Evolutionary conservation across 768 basidiomycete species (phyloP).

Genomic region (Exidia glandulosa): DNA sequence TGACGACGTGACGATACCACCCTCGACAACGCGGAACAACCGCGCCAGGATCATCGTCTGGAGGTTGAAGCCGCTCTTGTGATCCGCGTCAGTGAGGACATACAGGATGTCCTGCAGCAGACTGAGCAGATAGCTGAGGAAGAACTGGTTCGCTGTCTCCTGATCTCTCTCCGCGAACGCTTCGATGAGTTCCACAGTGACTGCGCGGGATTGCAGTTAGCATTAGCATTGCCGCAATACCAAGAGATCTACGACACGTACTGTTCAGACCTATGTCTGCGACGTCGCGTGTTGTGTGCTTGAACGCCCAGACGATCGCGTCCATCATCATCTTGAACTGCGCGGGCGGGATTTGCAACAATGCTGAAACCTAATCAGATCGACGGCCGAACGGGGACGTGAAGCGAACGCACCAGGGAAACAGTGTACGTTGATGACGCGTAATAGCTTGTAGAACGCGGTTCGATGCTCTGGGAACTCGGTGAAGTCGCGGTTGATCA

Average conservation of each 20-base stretch:
- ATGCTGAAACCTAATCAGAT: slow-evolving; percentile 33
- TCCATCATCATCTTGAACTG: slow-evolving; percentile 99
- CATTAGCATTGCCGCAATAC: slow-evolving; percentile 1
- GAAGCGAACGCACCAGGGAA: slow-evolving; percentile 68
- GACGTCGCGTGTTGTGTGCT: slow-evolving; percentile 98
- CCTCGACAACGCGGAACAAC: slow-evolving; percentile 32
- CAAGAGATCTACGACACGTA: slow-evolving; percentile 11
- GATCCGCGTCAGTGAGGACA: slow-evolving; percentile 38
- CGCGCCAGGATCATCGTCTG: slow-evolving; percentile 33
- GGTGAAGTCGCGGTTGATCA: slow-evolving; percentile 99
- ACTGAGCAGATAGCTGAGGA: slow-evolving; percentile 32
- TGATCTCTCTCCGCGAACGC: slow-evolving; percentile 30
- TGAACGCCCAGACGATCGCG: slow-evolving; percentile 99
- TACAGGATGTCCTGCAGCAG: slow-evolving; percentile 36
- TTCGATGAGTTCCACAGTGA: slow-evolving; percentile 29
- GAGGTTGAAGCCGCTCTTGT: slow-evolving; percentile 38
- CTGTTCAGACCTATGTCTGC: slow-evolving; percentile 61
- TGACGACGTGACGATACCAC: slow-evolving; percentile 26
- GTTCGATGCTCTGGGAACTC: slow-evolving; percentile 97
- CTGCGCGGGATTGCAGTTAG: slow-evolving; percentile 17
- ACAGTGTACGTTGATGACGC: slow-evolving; percentile 85
- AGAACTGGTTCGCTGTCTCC: slow-evolving; percentile 34
- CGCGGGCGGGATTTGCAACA: slow-evolving; percentile 74
- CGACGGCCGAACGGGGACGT: not conserved
- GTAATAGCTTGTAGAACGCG: slow-evolving; percentile 92